Percentiles rank a stretch among this genome's conserved stretches.
These are phyloP conservation scores for Thuja plicata DNA, from an alignment of 83 land plant species.

Conservation along the genomic window DNA sequence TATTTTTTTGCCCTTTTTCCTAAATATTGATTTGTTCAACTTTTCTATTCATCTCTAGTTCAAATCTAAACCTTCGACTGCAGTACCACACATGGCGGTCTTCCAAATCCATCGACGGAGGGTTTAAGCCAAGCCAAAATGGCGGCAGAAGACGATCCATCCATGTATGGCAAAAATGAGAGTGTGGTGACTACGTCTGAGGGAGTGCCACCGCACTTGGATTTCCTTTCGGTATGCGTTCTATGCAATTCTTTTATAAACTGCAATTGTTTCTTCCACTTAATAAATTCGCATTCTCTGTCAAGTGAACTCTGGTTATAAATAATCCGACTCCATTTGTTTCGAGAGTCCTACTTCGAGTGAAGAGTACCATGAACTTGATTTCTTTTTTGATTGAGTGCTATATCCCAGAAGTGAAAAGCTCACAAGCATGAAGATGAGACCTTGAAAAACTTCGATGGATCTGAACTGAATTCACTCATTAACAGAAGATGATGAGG, in stretches of 20 bases:
- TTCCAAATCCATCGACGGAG: neutral
- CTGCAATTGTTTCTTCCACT: neutral
- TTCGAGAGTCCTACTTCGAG: neutral
- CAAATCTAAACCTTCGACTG: neutral
- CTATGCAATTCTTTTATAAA: neutral
- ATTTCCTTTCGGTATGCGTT: conserved; percentile 4
- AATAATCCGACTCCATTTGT: neutral
- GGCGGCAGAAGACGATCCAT: conserved; percentile 9
- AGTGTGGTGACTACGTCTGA: neutral
- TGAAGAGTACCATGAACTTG: too few relatives aligned
- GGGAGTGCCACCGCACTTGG: neutral
- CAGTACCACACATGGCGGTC: neutral
- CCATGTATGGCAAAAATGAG: neutral
- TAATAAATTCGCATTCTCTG: neutral
- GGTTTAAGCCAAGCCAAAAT: conserved; percentile 1
- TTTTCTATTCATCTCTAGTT: too few relatives aligned
- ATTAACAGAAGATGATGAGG: too few relatives aligned
- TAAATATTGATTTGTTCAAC: too few relatives aligned
- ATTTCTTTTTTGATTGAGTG: too few relatives aligned
- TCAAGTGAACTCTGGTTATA: neutral
- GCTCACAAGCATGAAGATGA: too few relatives aligned
- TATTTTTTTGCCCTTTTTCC: too few relatives aligned
- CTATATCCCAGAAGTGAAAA: too few relatives aligned
- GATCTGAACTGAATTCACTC: too few relatives aligned
- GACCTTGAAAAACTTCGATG: too few relatives aligned